phyloP scores from a whole-genome alignment of 768 basidiomycete genomes.

The Pulveroboletus ravenelii region DNA sequence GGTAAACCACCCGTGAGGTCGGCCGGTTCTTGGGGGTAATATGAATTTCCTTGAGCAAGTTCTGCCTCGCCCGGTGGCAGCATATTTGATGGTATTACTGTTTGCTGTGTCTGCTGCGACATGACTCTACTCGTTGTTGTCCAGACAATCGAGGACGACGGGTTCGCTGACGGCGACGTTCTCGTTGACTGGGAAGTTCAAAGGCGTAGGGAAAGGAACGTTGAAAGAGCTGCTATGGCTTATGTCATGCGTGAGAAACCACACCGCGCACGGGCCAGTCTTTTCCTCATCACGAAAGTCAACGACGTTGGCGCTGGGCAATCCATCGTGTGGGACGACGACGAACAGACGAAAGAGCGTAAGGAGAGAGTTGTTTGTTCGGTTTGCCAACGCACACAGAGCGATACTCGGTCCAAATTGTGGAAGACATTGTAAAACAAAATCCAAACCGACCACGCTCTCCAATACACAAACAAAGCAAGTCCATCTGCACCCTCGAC shows the following conservation, averaged over 20 bases:
- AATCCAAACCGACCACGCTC: constrained; percentile 41
- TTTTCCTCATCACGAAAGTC: constrained; percentile 23
- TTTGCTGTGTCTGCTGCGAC: constrained; percentile 49
- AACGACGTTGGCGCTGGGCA: constrained; percentile 11
- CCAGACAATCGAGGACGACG: constrained; percentile 10
- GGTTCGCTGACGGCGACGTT: constrained; percentile 15
- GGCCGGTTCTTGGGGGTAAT: constrained; percentile 70
- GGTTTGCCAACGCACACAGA: constrained; percentile 54
- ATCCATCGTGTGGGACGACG: constrained; percentile 26
- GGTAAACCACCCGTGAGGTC: constrained; percentile 82
- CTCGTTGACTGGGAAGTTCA: constrained; percentile 22
- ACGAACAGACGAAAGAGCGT: constrained; percentile 28
- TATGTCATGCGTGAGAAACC: constrained; percentile 44
- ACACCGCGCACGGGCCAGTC: constrained; percentile 54
- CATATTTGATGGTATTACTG: constrained; percentile 62
- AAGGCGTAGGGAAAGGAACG: constrained; percentile 30
- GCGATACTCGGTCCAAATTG: constrained; percentile 62
- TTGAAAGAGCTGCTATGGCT: constrained; percentile 48
- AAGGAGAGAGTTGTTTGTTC: constrained; percentile 41
- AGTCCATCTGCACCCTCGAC: background rate
- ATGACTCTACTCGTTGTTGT: constrained; percentile 26
- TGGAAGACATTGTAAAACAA: constrained; percentile 76
- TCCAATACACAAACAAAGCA: constrained; percentile 39
- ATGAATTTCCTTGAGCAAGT: constrained; percentile 49
- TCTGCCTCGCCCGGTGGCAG: constrained; percentile 48